These are phyloP conservation scores for Neofusicoccum sp. DNA, from an alignment of 2,329 filamentous ascomycete genomes.

Conservation along the genomic window DNA sequence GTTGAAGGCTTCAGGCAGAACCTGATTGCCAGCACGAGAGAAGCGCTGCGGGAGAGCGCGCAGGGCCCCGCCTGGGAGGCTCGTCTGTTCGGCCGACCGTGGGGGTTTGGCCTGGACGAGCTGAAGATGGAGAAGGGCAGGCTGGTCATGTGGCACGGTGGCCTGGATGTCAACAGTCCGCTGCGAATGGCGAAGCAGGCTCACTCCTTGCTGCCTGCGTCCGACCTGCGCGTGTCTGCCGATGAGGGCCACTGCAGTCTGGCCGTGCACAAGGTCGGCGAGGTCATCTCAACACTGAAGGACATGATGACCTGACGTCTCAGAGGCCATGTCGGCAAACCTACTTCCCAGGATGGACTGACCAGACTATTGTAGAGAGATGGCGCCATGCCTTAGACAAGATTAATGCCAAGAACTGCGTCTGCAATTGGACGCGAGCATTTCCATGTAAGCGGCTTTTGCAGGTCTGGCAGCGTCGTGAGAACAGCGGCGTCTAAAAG, in stretches of 20 bases:
- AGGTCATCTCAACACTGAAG: not conserved
- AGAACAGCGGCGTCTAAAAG: too few species aligned
- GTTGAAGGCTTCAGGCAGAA: constrained; percentile 25
- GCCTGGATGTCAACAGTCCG: constrained; percentile 29
- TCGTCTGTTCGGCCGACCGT: constrained; percentile 27
- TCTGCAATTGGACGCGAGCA: too few species aligned
- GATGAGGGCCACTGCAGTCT: constrained; percentile 26
- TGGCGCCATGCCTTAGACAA: too few species aligned
- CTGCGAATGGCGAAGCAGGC: constrained; percentile 27
- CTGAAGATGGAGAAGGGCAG: constrained; percentile 26
- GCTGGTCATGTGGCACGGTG: constrained; percentile 35
- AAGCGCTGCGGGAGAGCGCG: constrained; percentile 29
- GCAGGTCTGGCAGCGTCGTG: too few species aligned
- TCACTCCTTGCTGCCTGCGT: constrained; percentile 24
- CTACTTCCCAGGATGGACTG: too few species aligned
- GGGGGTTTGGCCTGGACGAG: constrained; percentile 34
- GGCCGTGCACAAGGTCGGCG: not conserved
- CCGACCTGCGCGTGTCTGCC: constrained; percentile 24
- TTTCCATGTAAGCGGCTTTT: too few species aligned
- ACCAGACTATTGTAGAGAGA: too few species aligned
- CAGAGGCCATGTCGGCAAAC: too few species aligned
- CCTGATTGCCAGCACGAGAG: constrained; percentile 29
- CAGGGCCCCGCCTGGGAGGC: constrained; percentile 32
- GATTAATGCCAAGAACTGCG: too few species aligned
- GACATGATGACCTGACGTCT: not conserved